Evolutionary conservation across 2,329 filamentous ascomycete species (phyloP).

Genomic region (Fusarium napiforme): DNA sequence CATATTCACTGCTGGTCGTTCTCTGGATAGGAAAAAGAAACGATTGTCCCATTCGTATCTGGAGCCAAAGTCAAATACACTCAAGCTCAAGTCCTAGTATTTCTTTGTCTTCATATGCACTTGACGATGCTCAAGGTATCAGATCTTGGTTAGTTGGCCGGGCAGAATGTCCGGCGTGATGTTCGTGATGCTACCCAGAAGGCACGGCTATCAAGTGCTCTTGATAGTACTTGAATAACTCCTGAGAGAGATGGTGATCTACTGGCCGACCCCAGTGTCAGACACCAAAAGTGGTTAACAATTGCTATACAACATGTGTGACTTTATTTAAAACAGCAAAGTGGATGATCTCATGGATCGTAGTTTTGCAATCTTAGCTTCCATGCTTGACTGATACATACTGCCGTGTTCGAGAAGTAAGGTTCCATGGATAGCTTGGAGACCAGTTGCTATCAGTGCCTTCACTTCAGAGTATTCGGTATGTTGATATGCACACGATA

Average conservation of each 20-base stretch:
- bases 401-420: slow-evolving; percentile 28
- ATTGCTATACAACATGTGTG: slow-evolving; percentile 24
- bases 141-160: neutral
- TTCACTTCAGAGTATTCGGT: slow-evolving; percentile 17
- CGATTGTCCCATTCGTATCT: neutral
- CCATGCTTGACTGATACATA: slow-evolving; percentile 38
- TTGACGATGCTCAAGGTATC: neutral
- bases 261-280: slow-evolving; percentile 11
- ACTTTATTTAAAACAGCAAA: slow-evolving; percentile 39
- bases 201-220: neutral
- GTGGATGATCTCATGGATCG: slow-evolving; percentile 37
- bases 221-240: slow-evolving; percentile 10
- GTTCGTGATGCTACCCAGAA: neutral
- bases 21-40: neutral
- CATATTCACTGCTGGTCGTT: slow-evolving; percentile 36
- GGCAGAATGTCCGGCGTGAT: neutral
- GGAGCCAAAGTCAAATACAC: neutral
- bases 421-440: slow-evolving; percentile 22
- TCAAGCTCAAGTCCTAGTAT: neutral
- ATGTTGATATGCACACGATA: slow-evolving; percentile 12
- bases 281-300: slow-evolving; percentile 14
- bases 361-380: slow-evolving; percentile 32
- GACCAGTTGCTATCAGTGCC: slow-evolving; percentile 9
- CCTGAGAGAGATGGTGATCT: neutral
- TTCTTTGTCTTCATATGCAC: neutral